These are phyloP conservation scores for Microbotryomycetes sp. DNA, from an alignment of 1,284 basidiomycete genomes.

Conservation along the genomic window DNA sequence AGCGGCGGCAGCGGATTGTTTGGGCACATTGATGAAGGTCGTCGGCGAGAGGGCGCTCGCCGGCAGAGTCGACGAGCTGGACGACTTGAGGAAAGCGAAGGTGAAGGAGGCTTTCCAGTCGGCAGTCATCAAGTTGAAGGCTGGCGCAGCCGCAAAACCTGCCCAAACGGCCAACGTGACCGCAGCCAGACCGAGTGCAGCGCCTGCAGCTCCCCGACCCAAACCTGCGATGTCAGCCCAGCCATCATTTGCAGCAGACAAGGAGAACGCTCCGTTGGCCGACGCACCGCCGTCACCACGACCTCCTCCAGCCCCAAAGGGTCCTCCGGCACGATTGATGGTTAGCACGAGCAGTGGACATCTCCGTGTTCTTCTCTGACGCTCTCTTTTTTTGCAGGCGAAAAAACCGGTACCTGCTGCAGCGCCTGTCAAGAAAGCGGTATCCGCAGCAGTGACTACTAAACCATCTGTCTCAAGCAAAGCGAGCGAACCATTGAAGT, in stretches of 20 bases:
- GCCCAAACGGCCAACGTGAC: not conserved
- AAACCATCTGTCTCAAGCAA: slow-evolving; percentile 48
- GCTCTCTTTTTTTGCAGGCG: slow-evolving; percentile 38
- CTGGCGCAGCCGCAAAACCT: slow-evolving; percentile 45
- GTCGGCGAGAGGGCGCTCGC: slow-evolving; percentile 89
- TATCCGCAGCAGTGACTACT: slow-evolving; percentile 43
- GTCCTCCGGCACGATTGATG: slow-evolving; percentile 48
- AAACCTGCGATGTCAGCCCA: not conserved
- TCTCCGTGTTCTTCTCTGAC: not conserved
- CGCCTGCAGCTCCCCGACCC: not conserved
- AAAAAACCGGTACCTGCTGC: slow-evolving; percentile 50
- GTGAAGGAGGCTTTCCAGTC: slow-evolving; percentile 90
- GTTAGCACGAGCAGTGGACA: too few relatives aligned
- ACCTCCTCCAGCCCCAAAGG: not conserved
- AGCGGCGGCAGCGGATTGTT: slow-evolving; percentile 75
- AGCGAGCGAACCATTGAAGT: slow-evolving; percentile 75
- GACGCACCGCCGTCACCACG: slow-evolving; percentile 27
- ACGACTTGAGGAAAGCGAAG: slow-evolving; percentile 84
- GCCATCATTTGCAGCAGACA: slow-evolving; percentile 39
- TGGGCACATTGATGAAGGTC: slow-evolving; percentile 94
- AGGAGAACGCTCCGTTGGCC: slow-evolving; percentile 47
- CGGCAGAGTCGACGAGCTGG: slow-evolving; percentile 75
- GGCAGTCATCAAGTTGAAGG: slow-evolving; percentile 76
- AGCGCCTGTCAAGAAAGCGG: slow-evolving; percentile 18
- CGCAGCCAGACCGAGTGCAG: not conserved